phyloP scores from a whole-genome alignment of 2,329 filamentous ascomycete genomes.

The Chaetomiaceae sp. region DNA sequence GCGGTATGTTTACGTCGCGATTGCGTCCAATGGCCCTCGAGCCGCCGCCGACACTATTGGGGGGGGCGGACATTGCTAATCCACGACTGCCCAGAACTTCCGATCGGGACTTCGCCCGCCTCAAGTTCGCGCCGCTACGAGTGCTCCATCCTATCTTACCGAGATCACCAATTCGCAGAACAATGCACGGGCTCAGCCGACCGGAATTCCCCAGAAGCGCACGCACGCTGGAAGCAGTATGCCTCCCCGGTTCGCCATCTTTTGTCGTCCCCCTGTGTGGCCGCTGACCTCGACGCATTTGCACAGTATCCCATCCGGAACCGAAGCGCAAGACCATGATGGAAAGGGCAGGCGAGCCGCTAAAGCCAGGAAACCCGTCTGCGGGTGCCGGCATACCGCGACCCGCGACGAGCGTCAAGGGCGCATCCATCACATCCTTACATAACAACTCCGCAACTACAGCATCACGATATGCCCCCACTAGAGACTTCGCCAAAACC shows the following conservation, averaged over 20 bases:
- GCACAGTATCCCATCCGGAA: conserved; percentile 49
- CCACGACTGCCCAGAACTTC: conserved; percentile 15
- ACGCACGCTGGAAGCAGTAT: conserved; percentile 29
- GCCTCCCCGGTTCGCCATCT: conserved; percentile 11
- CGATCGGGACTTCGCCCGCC: conserved; percentile 27
- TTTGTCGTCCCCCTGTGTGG: background rate
- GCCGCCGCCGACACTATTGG: background rate
- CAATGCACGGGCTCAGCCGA: conserved; percentile 48
- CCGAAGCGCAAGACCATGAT: conserved; percentile 57
- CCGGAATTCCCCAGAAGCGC: conserved; percentile 49
- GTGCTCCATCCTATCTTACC: conserved; percentile 34
- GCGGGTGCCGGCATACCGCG: conserved; percentile 40
- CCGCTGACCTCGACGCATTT: conserved; percentile 12
- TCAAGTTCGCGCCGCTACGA: conserved; percentile 11
- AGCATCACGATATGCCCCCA: conserved; percentile 40
- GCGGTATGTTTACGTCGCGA: conserved; percentile 28
- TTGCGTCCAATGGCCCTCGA: background rate
- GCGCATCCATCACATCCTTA: conserved; percentile 28
- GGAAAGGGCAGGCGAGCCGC: conserved; percentile 52
- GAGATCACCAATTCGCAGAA: conserved; percentile 59
- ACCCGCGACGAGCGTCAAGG: conserved; percentile 39
- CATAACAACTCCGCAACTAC: conserved; percentile 33
- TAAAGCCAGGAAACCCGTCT: conserved; percentile 36
- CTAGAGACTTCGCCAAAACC: conserved; percentile 53
- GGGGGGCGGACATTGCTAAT: conserved; percentile 3